Percentiles rank a stretch among this genome's conserved stretches.
phyloP scores from a whole-genome alignment of 352 stramenopile genomes.

The Thraustotheca clavata region DNA sequence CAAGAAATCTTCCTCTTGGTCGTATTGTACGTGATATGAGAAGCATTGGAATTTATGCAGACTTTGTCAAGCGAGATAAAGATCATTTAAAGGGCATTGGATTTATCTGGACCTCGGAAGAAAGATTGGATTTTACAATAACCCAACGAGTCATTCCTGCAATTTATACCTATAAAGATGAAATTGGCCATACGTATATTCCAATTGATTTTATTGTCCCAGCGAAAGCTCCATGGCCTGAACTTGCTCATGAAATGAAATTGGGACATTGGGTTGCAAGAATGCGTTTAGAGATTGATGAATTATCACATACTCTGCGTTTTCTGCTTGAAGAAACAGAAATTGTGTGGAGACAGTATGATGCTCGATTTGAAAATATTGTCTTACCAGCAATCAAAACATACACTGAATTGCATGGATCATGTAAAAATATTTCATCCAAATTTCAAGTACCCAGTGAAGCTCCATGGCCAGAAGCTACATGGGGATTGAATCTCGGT shows the following conservation, averaged over 20 bases:
- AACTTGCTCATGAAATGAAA: constrained; percentile 42
- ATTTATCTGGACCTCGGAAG: constrained; percentile 88
- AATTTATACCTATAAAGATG: constrained; percentile 36
- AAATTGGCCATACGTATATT: constrained; percentile 43
- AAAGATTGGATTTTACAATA: constrained; percentile 50
- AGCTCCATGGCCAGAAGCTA: constrained; percentile 38
- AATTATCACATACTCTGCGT: constrained; percentile 32
- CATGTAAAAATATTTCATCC: constrained; percentile 57
- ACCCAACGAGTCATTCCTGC: constrained; percentile 46
- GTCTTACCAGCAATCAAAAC: constrained; percentile 54
- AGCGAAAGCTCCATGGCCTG: constrained; percentile 40
- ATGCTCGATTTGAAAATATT: constrained; percentile 54
- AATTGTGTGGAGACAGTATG: constrained; percentile 66
- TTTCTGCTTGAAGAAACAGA: constrained; percentile 49
- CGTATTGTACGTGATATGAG: constrained; percentile 90
- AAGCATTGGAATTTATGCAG: constrained; percentile 48
- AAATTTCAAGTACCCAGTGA: constrained; percentile 61
- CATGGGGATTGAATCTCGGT: constrained; percentile 68
- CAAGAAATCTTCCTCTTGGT: constrained; percentile 81
- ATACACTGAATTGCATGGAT: constrained; percentile 44
- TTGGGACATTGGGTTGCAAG: constrained; percentile 70
- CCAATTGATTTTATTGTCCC: constrained; percentile 67
- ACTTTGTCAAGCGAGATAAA: constrained; percentile 66
- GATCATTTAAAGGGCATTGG: constrained; percentile 76
- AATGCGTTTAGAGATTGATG: constrained; percentile 37